These are phyloP conservation scores for Colletotrichum abscissum DNA, from an alignment of 2,329 filamentous ascomycete genomes.

Conservation along the genomic window DNA sequence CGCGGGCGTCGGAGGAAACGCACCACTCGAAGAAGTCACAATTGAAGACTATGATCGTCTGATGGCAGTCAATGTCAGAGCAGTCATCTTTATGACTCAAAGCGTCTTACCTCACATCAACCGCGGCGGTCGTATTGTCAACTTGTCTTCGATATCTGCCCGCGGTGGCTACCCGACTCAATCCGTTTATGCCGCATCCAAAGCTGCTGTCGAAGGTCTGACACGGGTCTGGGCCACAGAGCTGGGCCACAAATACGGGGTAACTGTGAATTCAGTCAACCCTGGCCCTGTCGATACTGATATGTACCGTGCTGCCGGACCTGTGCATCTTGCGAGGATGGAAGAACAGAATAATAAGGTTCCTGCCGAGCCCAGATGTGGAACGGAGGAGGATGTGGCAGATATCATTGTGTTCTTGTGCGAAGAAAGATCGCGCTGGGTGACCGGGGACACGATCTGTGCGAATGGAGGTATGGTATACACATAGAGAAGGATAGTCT, in stretches of 20 bases:
- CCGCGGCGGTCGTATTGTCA: conserved; percentile 46
- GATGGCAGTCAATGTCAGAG: conserved; percentile 22
- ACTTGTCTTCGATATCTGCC: conserved; percentile 46
- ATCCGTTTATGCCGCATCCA: conserved; percentile 48
- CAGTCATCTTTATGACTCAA: conserved; percentile 46
- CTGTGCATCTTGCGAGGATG: conserved; percentile 19
- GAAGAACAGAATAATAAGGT: conserved; percentile 23
- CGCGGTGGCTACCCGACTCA: conserved; percentile 42
- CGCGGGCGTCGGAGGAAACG: conserved; percentile 11
- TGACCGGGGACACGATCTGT: conserved; percentile 24
- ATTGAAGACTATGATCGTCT: conserved; percentile 18
- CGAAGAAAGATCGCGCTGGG: conserved; percentile 25
- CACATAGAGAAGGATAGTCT: not conserved
- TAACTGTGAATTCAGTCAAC: conserved; percentile 47
- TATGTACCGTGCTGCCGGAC: conserved; percentile 26
- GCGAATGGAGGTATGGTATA: conserved; percentile 28
- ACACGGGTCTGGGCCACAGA: conserved; percentile 46
- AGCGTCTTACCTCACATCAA: conserved; percentile 44
- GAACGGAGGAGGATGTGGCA: conserved; percentile 16
- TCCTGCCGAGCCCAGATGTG: conserved; percentile 22
- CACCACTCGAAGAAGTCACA: conserved; percentile 18
- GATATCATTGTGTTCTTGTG: conserved; percentile 26
- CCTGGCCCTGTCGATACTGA: conserved; percentile 43
- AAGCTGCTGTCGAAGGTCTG: conserved; percentile 46
- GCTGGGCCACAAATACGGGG: conserved; percentile 42